Evolutionary conservation across 176 grass and related monocot genomes (phyloP), one percentile per base, ranked within the genome.

Genomic region (Eremochloa ophiuroides): DNA sequence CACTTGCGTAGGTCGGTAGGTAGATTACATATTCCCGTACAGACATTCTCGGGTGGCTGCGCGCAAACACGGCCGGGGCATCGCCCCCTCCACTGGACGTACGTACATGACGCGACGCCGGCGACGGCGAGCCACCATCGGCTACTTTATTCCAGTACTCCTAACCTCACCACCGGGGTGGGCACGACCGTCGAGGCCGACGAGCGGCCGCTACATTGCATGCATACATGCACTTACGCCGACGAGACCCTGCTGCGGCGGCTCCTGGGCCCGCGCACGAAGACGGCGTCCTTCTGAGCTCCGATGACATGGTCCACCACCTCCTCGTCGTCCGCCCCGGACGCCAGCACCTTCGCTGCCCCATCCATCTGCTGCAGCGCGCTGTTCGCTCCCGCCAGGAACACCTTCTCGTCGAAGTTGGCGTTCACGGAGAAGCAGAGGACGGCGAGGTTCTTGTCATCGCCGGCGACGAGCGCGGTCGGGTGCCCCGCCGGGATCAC

Each of bases 221-320:
- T 28, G 46, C 48, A 9, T 28, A 34, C 34, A 27, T 3, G 10
- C 15, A 3, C 25, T 87, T 67, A 80, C 65, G 25, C 41, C 39
- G 17, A 44, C 38, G 40, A 63, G 29, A 22, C n/a, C 29, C 51
- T 50, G 31, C n/a, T n/a, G n/a, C n/a, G n/a, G n/a, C 51, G 10
- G 30, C 41, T 35, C 13, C 70, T 66, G 8, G 87, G 90, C 10
- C 87, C 90, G 26, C 50, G 23, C 20, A 88, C 29, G 85, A 96
- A 96, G 33, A 88, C 82, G 22, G 78, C 66, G 29, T 96, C 87
- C 35, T 44, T 29, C 78, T 92, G 88, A 18, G 93, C 87, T 18
- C 79, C 78, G 12, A 96, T 23, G 37, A 92, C 71, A 39, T 41
- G 85, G 44, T 96, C 90, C 59, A 86, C 90, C 41, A 88, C 65